Evolutionary conservation across 345 rosid genomes (phyloP).

Genomic region (Dipteronia dyeriana): DNA sequence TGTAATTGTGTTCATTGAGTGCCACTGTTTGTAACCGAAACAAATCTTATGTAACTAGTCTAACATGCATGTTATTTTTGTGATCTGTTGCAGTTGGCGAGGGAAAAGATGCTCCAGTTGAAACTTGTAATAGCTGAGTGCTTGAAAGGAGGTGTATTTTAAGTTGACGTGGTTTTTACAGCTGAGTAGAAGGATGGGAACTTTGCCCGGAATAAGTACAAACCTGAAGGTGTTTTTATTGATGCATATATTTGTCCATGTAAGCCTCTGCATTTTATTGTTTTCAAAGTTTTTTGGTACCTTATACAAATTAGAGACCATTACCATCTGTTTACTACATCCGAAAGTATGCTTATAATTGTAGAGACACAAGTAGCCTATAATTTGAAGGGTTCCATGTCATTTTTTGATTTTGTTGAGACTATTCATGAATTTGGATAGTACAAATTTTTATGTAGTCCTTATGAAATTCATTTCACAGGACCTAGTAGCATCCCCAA

Average conservation of each 20-base stretch:
- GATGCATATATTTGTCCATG: background rate
- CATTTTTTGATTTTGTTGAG: background rate
- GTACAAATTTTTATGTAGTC: background rate
- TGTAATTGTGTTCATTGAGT: background rate
- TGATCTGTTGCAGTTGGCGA: conserved; percentile 58
- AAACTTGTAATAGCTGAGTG: conserved; percentile 57
- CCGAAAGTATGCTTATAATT: background rate
- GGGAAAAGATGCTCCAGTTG: conserved; percentile 66
- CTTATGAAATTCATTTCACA: background rate
- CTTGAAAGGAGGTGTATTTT: conserved; percentile 40
- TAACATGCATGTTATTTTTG: conserved; percentile 18
- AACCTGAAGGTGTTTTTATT: background rate
- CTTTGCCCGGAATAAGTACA: conserved; percentile 1
- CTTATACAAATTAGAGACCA: background rate
- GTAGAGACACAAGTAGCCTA: background rate
- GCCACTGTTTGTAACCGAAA: background rate
- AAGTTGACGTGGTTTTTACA: conserved; percentile 30
- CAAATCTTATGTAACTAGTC: background rate
- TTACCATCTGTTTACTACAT: background rate
- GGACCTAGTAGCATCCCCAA: too few species aligned
- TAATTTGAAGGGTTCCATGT: background rate
- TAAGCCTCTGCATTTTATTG: background rate
- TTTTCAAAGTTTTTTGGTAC: background rate
- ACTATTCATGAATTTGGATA: background rate
- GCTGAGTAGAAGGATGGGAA: background rate